phyloP scores from a whole-genome alignment of 257 asterid species.

The Rehmannia glutinosa region DNA sequence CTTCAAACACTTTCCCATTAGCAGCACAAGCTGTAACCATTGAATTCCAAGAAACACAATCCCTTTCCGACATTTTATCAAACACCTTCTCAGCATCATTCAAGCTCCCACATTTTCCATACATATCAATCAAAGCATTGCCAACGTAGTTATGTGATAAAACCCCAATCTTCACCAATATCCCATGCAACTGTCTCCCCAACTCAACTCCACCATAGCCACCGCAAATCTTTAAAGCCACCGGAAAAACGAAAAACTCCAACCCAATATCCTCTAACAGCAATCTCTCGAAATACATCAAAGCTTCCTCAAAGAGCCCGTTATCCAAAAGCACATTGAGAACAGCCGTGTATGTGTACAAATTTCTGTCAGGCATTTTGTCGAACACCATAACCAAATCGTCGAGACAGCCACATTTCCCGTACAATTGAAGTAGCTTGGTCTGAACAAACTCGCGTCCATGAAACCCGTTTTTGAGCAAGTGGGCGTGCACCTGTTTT shows the following conservation, averaged over 20 bases:
- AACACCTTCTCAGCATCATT: constrained; percentile 46
- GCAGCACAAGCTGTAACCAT: constrained; percentile 59
- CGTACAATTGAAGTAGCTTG: constrained; percentile 57
- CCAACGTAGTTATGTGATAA: constrained; percentile 52
- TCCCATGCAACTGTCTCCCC: constrained; percentile 69
- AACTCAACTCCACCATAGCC: constrained; percentile 61
- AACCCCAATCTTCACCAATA: constrained; percentile 46
- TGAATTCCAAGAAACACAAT: constrained; percentile 75
- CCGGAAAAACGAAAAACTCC: constrained; percentile 70
- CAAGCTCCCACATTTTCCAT: constrained; percentile 64
- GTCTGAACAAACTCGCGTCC: constrained; percentile 59
- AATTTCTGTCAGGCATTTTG: constrained; percentile 52
- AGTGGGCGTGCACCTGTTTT: constrained; percentile 63
- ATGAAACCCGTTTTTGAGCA: constrained; percentile 52
- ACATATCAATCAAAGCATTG: constrained; percentile 75
- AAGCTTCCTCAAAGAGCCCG: constrained; percentile 42
- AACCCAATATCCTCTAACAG: constrained; percentile 45
- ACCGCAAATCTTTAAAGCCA: constrained; percentile 57
- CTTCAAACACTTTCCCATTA: constrained; percentile 54
- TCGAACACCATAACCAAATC: constrained; percentile 47
- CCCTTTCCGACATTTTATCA: constrained; percentile 37
- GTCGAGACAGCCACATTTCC: constrained; percentile 29
- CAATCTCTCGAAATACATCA: constrained; percentile 33
- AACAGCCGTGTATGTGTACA: constrained; percentile 53
- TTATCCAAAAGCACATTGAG: constrained; percentile 39